A percentile compares a stretch with the other conserved stretches of the same genome.
These are phyloP conservation scores for Entelexis paramagnoliae DNA, from an alignment of 1,139 yeast genomes.

Conservation along the genomic window DNA sequence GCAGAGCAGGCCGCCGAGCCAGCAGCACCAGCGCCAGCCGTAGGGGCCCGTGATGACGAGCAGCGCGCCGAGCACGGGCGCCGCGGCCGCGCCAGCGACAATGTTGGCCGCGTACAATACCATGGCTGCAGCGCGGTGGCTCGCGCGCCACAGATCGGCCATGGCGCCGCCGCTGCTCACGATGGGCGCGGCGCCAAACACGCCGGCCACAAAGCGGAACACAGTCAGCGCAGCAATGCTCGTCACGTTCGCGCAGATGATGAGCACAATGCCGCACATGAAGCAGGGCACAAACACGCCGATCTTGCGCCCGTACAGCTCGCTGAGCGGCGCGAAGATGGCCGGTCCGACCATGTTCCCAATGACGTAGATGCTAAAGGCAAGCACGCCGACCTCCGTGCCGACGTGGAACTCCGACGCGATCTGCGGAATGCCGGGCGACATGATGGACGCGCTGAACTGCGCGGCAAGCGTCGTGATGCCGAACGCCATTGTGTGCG, in stretches of 20 bases:
- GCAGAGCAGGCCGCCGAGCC: constrained; percentile 59
- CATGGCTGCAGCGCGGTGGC: constrained; percentile 57
- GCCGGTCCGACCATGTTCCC: constrained; percentile 47
- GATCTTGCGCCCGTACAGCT: constrained; percentile 60
- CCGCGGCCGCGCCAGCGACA: constrained; percentile 61
- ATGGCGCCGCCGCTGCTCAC: constrained; percentile 69
- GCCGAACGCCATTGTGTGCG: constrained; percentile 37
- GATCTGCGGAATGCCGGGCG: constrained; percentile 24
- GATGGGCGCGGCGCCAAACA: constrained; percentile 61
- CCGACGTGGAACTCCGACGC: constrained; percentile 33
- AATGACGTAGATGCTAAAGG: constrained; percentile 58
- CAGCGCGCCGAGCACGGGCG: constrained; percentile 68
- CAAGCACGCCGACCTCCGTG: constrained; percentile 50
- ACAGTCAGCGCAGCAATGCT: constrained; percentile 53
- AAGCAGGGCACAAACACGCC: constrained; percentile 55
- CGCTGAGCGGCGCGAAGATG: constrained; percentile 69
- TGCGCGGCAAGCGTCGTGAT: constrained; percentile 38
- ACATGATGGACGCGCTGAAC: constrained; percentile 35
- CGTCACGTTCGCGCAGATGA: constrained; percentile 29
- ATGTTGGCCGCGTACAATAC: constrained; percentile 60
- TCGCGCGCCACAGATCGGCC: constrained; percentile 50
- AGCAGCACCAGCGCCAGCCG: constrained; percentile 49
- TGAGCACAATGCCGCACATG: constrained; percentile 37
- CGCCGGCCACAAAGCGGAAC: constrained; percentile 63
- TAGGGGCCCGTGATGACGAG: constrained; percentile 31